phyloP scores from a whole-genome alignment of 164 flowering plant species.

The Annona cherimola region DNA sequence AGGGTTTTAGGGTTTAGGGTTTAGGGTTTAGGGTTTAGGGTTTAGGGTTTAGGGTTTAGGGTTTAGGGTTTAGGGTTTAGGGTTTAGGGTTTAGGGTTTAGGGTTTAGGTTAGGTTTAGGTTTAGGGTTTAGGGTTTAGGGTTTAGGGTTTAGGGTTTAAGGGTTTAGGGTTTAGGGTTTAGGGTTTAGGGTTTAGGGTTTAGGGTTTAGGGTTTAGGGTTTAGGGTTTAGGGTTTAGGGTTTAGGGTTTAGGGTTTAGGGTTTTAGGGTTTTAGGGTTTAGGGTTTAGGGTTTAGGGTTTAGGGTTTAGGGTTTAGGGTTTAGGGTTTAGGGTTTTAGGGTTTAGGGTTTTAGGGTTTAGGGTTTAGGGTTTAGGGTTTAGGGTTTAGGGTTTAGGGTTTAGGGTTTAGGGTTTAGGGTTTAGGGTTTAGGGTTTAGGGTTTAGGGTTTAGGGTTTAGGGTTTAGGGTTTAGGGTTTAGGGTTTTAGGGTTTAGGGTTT shows the following conservation, averaged over 20 bases:
- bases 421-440: constrained; percentile 16
- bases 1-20: too few species aligned
- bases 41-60: constrained; percentile 2
- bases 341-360: too few species aligned
- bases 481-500: too few species aligned
- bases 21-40: constrained; percentile 4
- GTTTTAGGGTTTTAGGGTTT: too few species aligned
- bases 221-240: constrained; percentile 12
- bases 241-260: constrained; percentile 9
- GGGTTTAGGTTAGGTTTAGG: too few species aligned
- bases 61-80: constrained; percentile 2
- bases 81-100: constrained; percentile 4
- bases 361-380: too few species aligned
- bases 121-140: constrained; percentile 3
- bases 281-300: constrained; percentile 9
- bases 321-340: too few species aligned
- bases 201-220: constrained; percentile 15
- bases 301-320: constrained; percentile 5
- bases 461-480: too few species aligned
- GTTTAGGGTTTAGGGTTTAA: too few species aligned
- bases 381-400: constrained; percentile 14
- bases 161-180: constrained; percentile 14
- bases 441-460: constrained; percentile 16
- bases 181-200: constrained; percentile 12
- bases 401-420: constrained; percentile 17